Evolutionary conservation across 768 basidiomycete genomes (phyloP).

Genomic region (Rhodotorula kratochvilovae): DNA sequence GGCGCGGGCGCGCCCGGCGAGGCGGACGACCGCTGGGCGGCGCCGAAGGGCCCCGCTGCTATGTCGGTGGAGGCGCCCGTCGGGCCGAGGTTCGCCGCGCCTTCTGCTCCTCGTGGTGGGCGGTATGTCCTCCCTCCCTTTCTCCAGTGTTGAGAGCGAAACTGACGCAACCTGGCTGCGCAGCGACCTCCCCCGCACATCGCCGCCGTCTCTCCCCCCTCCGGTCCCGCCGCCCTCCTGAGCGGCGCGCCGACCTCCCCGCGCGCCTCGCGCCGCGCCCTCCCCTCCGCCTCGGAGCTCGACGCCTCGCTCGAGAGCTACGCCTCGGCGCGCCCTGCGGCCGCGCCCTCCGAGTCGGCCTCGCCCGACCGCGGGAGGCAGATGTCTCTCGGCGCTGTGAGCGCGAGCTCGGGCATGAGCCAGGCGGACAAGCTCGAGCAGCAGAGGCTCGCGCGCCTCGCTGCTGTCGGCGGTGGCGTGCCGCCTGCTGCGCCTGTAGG

Average conservation of each 20-base stretch:
- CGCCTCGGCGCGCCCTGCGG: not conserved
- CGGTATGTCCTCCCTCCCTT: not conserved
- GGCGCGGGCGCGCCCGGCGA: not conserved
- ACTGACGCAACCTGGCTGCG: too few species aligned
- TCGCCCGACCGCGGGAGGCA: not conserved
- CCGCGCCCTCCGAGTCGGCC: not conserved
- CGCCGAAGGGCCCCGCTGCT: not conserved
- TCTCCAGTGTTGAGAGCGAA: too few species aligned
- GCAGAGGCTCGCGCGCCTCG: conserved; percentile 13
- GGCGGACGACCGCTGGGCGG: not conserved
- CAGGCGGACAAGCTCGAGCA: conserved; percentile 7
- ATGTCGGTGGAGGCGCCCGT: not conserved
- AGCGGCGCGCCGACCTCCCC: not conserved
- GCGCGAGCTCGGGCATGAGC: conserved; percentile 1
- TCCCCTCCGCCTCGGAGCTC: not conserved
- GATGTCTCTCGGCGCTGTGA: not conserved
- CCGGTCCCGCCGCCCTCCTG: not conserved
- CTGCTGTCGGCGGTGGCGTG: not conserved
- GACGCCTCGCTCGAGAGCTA: conserved; percentile 4
- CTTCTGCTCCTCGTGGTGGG: not conserved
- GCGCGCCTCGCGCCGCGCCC: not conserved
- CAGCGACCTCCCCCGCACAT: not conserved
- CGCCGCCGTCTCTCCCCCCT: not conserved
- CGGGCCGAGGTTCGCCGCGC: not conserved
- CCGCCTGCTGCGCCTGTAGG: not conserved